Percentiles rank a stretch among this genome's conserved stretches.
Conservation (phyloP, 1,284 basidiomycete genomes). For the Pseudozyma tsukubaensis region DNA sequence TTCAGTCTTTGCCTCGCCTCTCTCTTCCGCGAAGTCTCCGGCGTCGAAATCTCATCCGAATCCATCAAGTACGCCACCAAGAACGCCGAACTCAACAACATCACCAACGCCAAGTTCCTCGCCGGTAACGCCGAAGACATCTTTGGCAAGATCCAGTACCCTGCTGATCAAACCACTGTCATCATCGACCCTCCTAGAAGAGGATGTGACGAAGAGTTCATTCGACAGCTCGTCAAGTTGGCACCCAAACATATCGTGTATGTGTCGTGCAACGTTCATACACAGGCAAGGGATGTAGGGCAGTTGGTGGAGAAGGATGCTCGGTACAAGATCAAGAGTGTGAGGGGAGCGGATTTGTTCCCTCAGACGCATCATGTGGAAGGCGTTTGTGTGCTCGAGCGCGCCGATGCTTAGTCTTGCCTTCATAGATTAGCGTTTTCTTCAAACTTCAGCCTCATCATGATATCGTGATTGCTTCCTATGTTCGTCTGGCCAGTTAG, state of each 20-base stretch:
- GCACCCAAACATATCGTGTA: slow-evolving; percentile 64
- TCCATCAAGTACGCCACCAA: slow-evolving; percentile 82
- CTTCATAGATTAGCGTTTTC: too few relatives aligned
- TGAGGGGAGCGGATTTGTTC: slow-evolving; percentile 67
- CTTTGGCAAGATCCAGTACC: slow-evolving; percentile 74
- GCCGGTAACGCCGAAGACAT: slow-evolving; percentile 74
- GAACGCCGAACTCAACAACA: slow-evolving; percentile 81
- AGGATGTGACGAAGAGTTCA: slow-evolving; percentile 63
- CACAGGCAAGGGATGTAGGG: slow-evolving; percentile 71
- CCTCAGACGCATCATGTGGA: slow-evolving; percentile 68
- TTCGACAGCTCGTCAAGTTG: slow-evolving; percentile 64
- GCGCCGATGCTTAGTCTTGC: slow-evolving; percentile 12
- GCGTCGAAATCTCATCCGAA: slow-evolving; percentile 82
- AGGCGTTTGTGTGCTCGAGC: slow-evolving; percentile 62
- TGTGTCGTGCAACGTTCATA: slow-evolving; percentile 80
- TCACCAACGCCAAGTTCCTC: slow-evolving; percentile 71
- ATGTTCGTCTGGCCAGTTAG: not conserved
- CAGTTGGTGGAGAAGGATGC: slow-evolving; percentile 49
- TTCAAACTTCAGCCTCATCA: too few relatives aligned
- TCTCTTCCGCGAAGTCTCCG: slow-evolving; percentile 82
- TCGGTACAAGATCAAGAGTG: slow-evolving; percentile 59
- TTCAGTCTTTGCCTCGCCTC: slow-evolving; percentile 89
- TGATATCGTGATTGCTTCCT: too few relatives aligned
- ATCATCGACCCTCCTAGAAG: slow-evolving; percentile 64
- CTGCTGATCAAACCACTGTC: slow-evolving; percentile 75